phyloP scores from a whole-genome alignment of 805 yeast species.

The Scheffersomyces coipomensis region DNA sequence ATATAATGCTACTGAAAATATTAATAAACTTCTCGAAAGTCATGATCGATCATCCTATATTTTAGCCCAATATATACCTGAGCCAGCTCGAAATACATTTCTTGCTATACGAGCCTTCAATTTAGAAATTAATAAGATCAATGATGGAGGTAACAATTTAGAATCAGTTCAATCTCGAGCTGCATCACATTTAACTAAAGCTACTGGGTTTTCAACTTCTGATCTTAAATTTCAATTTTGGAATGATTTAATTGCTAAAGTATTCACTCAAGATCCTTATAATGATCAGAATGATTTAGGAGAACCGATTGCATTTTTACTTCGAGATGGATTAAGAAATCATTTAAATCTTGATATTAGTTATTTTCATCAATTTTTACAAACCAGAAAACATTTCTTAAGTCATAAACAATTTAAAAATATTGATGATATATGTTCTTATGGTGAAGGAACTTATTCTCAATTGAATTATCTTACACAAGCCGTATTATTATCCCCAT shows the following conservation, averaged over 20 bases:
- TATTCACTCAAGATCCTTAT: slow-evolving; percentile 33
- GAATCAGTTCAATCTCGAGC: slow-evolving; percentile 29
- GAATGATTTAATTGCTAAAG: slow-evolving; percentile 57
- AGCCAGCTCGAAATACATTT: slow-evolving; percentile 58
- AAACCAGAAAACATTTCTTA: slow-evolving; percentile 55
- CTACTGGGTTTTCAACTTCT: slow-evolving; percentile 39
- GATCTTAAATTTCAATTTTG: slow-evolving; percentile 71
- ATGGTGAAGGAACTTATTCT: slow-evolving; percentile 78
- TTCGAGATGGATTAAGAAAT: slow-evolving; percentile 51
- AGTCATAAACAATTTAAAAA: slow-evolving; percentile 42
- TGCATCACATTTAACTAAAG: slow-evolving; percentile 21
- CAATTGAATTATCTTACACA: slow-evolving; percentile 70
- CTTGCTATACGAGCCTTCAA: slow-evolving; percentile 66
- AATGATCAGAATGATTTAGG: slow-evolving; percentile 38
- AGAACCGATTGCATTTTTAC: slow-evolving; percentile 64
- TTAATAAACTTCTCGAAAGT: slow-evolving; percentile 42
- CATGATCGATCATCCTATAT: slow-evolving; percentile 64
- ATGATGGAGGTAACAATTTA: slow-evolving; percentile 23
- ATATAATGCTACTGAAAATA: slow-evolving; percentile 37
- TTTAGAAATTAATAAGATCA: slow-evolving; percentile 57
- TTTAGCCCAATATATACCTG: slow-evolving; percentile 68
- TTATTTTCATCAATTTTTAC: slow-evolving; percentile 58
- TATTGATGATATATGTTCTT: slow-evolving; percentile 62
- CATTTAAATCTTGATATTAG: slow-evolving; percentile 51
- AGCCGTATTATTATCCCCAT: slow-evolving; percentile 55